Base-by-base conservation (phyloP, 306 rosid genomes). In the Dryas octopetala region DNA sequence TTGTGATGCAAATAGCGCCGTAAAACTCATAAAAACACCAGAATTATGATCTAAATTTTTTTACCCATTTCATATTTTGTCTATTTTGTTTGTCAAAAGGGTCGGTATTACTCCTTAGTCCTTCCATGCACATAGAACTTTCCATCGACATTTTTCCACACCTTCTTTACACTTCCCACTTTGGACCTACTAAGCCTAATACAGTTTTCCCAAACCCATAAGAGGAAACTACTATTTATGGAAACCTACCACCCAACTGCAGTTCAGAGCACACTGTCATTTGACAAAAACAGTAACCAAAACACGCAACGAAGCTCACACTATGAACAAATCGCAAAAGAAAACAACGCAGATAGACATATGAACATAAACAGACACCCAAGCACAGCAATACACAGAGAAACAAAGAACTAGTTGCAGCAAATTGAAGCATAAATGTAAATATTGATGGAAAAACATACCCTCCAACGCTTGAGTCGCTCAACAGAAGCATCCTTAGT, bases 391-490 rank as follows among this genome's bases (percentile, higher is more conserved):
- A 55, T 59, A 59, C 4, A 59, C 11, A 38, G 45, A 32, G 6
- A 38, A 45, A 52, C 5, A 46, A 51, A 43, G 11, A 75, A 75
- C 14, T n/a, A 64, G 23, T 49, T 43, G 23, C 70, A 32, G 23
- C 32, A 50, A 4, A n/a, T 12, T 13, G 46, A 6, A 26, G 6
- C 0, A 14, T 41, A 19, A 80, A 7, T 14, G 13, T 6, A 53
- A 43, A 49, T 49, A 17, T 14, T 12, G 38, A 32, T 32, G 38
- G 2, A 32, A 32, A 32, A 32, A 6, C 90, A 5, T 79, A 96
- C 99, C 68, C 98, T 88, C 99, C 99, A 96, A 2, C 97, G 96
- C 62, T 79, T 78, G 68, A 96, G 98, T n/a, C 99, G 91, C 12
- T 88, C 91, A 17, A 91, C 16, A 0, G 99, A 79, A 76, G 94